Evolutionary conservation across 1,139 yeast species (phyloP).

Genomic region (Suhomyces panamericanus): DNA sequence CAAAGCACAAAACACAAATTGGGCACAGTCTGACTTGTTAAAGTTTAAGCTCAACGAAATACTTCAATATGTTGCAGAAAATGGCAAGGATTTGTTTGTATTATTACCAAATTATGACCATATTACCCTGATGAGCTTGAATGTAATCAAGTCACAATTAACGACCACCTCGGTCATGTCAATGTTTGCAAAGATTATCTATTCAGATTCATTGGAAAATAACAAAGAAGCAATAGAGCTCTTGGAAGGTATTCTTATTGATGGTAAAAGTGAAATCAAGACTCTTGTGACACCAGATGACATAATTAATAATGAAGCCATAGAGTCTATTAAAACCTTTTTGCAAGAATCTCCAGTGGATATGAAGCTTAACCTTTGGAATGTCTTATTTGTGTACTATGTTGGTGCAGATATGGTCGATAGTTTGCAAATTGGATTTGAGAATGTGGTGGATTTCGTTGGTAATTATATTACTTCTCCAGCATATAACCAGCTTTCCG

Average conservation of each 20-base stretch:
- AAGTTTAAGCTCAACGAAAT: slow-evolving; percentile 27
- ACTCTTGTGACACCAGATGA: slow-evolving; percentile 3
- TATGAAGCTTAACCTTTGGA: slow-evolving; percentile 75
- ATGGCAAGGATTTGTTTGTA: slow-evolving; percentile 14
- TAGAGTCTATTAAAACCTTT: slow-evolving; percentile 56
- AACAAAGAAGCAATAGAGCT: slow-evolving; percentile 51
- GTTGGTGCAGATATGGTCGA: slow-evolving; percentile 37
- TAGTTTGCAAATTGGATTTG: slow-evolving; percentile 56
- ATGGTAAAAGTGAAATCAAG: slow-evolving; percentile 9
- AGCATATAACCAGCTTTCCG: slow-evolving; percentile 13
- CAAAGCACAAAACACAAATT: slow-evolving; percentile 32
- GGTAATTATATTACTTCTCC: slow-evolving; percentile 35
- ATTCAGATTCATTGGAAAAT: slow-evolving; percentile 36
- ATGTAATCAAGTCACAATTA: slow-evolving; percentile 57
- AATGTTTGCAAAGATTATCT: slow-evolving; percentile 60
- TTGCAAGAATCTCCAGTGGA: slow-evolving; percentile 63
- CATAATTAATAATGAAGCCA: slow-evolving; percentile 23
- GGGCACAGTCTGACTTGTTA: slow-evolving; percentile 33
- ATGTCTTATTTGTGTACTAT: slow-evolving; percentile 64
- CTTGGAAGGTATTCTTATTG: slow-evolving; percentile 53
- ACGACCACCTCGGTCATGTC: slow-evolving; percentile 68
- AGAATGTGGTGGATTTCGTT: slow-evolving; percentile 47
- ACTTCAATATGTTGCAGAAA: slow-evolving; percentile 13
- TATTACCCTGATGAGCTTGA: slow-evolving; percentile 58
- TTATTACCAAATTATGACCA: slow-evolving; percentile 50